Conservation (phyloP, 1,139 yeast species). For the Lodderomyces parapsilosis region DNA sequence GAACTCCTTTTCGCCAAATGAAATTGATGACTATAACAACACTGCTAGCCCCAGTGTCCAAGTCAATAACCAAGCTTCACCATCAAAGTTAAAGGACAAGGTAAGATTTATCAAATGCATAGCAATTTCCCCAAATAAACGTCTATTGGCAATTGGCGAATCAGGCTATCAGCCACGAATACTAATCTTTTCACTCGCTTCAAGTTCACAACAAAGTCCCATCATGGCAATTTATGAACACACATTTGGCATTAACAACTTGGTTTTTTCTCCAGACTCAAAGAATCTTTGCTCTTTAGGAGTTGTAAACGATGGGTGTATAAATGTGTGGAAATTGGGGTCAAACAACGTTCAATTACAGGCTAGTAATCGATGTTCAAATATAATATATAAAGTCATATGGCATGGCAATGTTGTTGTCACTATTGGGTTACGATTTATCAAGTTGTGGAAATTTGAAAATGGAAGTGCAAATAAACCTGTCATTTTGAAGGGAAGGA, state of each 20-base stretch:
- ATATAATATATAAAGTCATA: slow-evolving; percentile 49
- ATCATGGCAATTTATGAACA: slow-evolving; percentile 58
- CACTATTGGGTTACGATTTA: slow-evolving; percentile 58
- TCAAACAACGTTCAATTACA: slow-evolving; percentile 18
- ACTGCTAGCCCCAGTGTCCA: slow-evolving; percentile 1
- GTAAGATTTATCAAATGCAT: slow-evolving; percentile 56
- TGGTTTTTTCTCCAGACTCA: slow-evolving; percentile 62
- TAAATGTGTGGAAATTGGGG: slow-evolving; percentile 55
- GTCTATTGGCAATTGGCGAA: slow-evolving; percentile 64
- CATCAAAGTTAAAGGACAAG: slow-evolving; percentile 40
- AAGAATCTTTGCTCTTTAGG: slow-evolving; percentile 58
- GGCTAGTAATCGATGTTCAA: slow-evolving; percentile 61
- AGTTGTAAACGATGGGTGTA: slow-evolving; percentile 60
- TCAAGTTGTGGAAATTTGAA: slow-evolving; percentile 57
- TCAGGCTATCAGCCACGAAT: slow-evolving; percentile 65
- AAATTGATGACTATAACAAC: slow-evolving; percentile 8
- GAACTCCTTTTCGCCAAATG: slow-evolving; percentile 6
- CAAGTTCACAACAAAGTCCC: slow-evolving; percentile 46
- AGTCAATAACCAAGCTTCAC: slow-evolving; percentile 17
- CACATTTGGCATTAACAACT: slow-evolving; percentile 55
- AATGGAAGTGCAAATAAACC: slow-evolving; percentile 19
- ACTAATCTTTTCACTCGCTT: slow-evolving; percentile 56
- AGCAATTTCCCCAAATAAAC: slow-evolving; percentile 53
- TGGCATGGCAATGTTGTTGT: slow-evolving; percentile 54
- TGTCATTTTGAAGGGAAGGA: slow-evolving; percentile 52